Conservation (phyloP, 345 rosid genomes). For the Salix purpurea region DNA sequence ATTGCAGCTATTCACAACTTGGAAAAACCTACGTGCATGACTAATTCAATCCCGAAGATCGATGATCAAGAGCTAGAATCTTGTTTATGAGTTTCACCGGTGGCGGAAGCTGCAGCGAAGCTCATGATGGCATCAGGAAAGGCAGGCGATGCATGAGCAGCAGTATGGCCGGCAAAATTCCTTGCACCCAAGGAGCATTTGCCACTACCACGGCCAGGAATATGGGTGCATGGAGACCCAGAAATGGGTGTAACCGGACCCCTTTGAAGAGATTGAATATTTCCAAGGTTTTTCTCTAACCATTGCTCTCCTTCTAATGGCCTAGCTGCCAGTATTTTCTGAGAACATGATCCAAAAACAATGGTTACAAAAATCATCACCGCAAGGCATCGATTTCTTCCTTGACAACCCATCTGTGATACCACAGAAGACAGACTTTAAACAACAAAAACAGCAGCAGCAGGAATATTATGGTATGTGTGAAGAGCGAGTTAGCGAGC, state of each 20-base stretch:
- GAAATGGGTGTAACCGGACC: constrained; percentile 33
- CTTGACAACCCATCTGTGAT: constrained; percentile 4
- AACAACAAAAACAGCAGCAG: background rate
- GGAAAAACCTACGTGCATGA: background rate
- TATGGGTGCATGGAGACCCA: constrained; percentile 32
- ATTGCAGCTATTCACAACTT: background rate
- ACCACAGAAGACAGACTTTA: background rate
- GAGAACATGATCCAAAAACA: constrained; percentile 2
- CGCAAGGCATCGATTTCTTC: background rate
- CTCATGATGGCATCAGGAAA: constrained; percentile 9
- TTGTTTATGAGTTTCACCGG: constrained; percentile 6
- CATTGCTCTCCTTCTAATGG: constrained; percentile 16
- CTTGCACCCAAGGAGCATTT: constrained; percentile 26
- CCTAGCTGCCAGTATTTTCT: constrained; percentile 24
- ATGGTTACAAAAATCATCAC: background rate
- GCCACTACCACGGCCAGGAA: constrained; percentile 26
- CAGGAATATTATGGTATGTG: background rate
- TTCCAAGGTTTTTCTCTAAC: background rate
- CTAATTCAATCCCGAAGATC: background rate
- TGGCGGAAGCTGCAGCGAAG: background rate
- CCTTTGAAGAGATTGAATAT: constrained; percentile 32
- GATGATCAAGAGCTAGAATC: constrained; percentile 5
- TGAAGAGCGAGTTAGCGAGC: background rate
- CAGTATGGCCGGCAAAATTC: constrained; percentile 18
- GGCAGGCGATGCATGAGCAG: background rate